Percentiles rank a stretch among this genome's conserved stretches.
Evolutionary conservation across 371 early-diverging fungal genomes (phyloP).

Genomic region (Choanephora cucurbitarum): DNA sequence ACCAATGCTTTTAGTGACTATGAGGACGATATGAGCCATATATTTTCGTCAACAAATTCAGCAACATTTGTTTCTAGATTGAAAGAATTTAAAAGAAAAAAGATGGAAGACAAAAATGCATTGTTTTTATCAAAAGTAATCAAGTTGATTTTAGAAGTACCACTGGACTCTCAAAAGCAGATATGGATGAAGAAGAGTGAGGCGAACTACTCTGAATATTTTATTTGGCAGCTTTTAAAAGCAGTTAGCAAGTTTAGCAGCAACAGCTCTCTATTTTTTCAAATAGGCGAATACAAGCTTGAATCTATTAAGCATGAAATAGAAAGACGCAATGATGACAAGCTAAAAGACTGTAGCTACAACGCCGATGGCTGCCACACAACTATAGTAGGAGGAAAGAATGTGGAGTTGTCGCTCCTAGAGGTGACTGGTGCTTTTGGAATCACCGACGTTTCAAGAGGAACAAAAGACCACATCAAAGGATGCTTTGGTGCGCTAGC

Average conservation of each 20-base stretch:
- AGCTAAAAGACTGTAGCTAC: slow-evolving; percentile 6
- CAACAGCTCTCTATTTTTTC: slow-evolving; percentile 4
- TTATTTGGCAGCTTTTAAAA: slow-evolving; percentile 10
- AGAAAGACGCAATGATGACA: not conserved
- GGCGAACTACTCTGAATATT: slow-evolving; percentile 9
- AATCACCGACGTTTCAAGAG: slow-evolving; percentile 5
- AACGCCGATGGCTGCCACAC: slow-evolving; percentile 11
- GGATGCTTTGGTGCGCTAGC: slow-evolving; percentile 6
- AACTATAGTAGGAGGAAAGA: not conserved
- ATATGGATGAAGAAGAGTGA: slow-evolving; percentile 9
- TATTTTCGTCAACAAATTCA: slow-evolving; percentile 5
- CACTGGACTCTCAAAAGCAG: slow-evolving; percentile 1
- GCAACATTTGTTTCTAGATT: not conserved
- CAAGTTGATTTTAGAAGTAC: slow-evolving; percentile 6
- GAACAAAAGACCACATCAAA: slow-evolving; percentile 6
- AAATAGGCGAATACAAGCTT: slow-evolving; percentile 15
- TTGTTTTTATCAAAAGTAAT: slow-evolving; percentile 11
- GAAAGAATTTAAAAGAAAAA: slow-evolving; percentile 2
- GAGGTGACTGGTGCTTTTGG: slow-evolving; percentile 10
- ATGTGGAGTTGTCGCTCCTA: not conserved
- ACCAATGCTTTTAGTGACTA: not conserved
- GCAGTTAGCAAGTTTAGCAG: not conserved
- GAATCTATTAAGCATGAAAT: slow-evolving; percentile 9
- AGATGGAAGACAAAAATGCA: slow-evolving; percentile 1
- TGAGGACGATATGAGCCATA: not conserved